Conservation (phyloP, 805 yeast species). For the Sungouiozyma ichnusensis region DNA sequence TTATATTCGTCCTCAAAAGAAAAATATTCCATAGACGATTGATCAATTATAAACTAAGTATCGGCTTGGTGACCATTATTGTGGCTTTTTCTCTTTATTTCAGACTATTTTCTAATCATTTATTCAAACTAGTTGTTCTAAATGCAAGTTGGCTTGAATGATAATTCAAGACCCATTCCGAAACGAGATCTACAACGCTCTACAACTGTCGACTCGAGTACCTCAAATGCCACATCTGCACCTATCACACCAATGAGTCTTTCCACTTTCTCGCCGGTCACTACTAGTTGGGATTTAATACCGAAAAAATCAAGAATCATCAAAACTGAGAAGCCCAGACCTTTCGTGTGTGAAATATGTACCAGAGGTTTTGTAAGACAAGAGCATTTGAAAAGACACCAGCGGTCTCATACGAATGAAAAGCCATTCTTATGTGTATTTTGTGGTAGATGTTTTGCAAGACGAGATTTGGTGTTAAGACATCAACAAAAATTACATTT, state of each 20-base stretch:
- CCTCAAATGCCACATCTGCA: neutral
- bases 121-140: neutral
- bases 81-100: too few relatives aligned
- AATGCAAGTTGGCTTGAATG: neutral
- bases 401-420: slow-evolving; percentile 89
- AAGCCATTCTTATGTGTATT: slow-evolving; percentile 95
- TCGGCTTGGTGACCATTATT: too few relatives aligned
- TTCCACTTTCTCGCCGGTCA: neutral
- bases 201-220: neutral
- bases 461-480: slow-evolving; percentile 75
- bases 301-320: slow-evolving; percentile 75
- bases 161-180: neutral
- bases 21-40: too few relatives aligned
- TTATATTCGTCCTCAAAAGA: too few relatives aligned
- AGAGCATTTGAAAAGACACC: slow-evolving; percentile 90
- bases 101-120: neutral
- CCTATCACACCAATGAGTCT: slow-evolving; percentile 1
- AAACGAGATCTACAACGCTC: neutral
- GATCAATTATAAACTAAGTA: too few relatives aligned
- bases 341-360: slow-evolving; percentile 80
- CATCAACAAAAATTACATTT: slow-evolving; percentile 91
- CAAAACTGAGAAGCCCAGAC: slow-evolving; percentile 87
- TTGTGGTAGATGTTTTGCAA: slow-evolving; percentile 90
- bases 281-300: slow-evolving; percentile 40
- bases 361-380: slow-evolving; percentile 91